Evolutionary conservation across 202 grass and related monocot species (phyloP), one percentile per base, ranked within the genome.

Genomic region (Thinopyrum obtusiflorum): DNA sequence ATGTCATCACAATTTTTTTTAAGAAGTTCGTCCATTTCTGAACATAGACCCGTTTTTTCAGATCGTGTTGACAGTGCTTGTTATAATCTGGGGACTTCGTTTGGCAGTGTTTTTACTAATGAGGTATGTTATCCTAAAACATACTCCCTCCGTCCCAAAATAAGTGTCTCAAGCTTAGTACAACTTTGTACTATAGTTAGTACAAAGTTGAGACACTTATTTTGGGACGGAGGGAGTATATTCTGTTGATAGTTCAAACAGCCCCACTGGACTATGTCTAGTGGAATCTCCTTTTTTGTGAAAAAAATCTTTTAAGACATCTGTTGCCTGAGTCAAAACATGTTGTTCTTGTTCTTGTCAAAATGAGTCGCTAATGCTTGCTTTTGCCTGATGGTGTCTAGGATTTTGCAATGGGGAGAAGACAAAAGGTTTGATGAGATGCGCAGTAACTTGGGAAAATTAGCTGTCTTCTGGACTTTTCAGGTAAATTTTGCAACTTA

Each of bases 331-430:
- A 76, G 14, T 2, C 0, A 76, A 61, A 82, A 27, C 25, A 78
- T 77, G 25, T 37, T 15, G 9, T 40, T 81, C 20, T 37, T 15
- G 12, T 39, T 80, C 24, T 31, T 84, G 18, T 78, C 13, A 86
- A 84, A 31, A 17, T 74, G 20, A 57, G 20, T 55, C 26, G 3
- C 42, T 73, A 77, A 71, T 85, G 23, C 18, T 73, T 87, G 44
- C 76, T 37, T 76, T 76, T 85, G 32, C 86, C 40, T 69, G 51
- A 21, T 86, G 32, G n/a, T 62, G 9, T 89, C 3, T 84, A 98
- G 97, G 86, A 98, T 98, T 80, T 13, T 98, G 59, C 82, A 96
- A 44, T 98, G 97, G 97, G 97, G 97, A 2, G 97, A 98, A 76
- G 93, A 98, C 36, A 85, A 77, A 17, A 76, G 97, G 46, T 98